Evolutionary conservation across 1,284 basidiomycete species (phyloP).

Genomic region (Ceratobasidium theobromae): DNA sequence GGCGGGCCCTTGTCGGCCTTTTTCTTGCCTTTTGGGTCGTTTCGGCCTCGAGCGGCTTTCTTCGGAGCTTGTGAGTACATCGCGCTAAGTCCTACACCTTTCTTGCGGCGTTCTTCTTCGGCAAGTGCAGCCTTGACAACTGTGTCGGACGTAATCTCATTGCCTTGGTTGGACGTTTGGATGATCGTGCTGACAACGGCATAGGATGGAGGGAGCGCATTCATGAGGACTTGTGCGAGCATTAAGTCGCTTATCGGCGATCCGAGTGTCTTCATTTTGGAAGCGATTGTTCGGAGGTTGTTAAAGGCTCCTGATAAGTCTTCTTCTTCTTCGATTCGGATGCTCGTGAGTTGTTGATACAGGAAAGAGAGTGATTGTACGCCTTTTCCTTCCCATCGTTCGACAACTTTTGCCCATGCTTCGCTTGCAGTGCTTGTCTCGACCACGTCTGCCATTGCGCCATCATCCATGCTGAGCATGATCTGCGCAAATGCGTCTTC

Average conservation of each 20-base stretch:
- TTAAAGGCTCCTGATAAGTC: not conserved
- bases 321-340: not conserved
- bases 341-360: not conserved
- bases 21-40: not conserved
- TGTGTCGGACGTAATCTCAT: not conserved
- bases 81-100: not conserved
- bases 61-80: not conserved
- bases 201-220: not conserved
- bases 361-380: slow-evolving; percentile 2
- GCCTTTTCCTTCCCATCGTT: slow-evolving; percentile 19
- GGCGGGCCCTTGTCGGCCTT: not conserved
- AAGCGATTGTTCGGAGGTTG: too few relatives aligned
- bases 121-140: not conserved
- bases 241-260: not conserved
- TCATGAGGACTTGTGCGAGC: not conserved
- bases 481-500: slow-evolving; percentile 32
- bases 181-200: not conserved
- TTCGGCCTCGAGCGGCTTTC: slow-evolving; percentile 6
- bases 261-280: too few relatives aligned
- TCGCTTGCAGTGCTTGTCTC: not conserved
- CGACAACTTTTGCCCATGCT: not conserved
- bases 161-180: not conserved
- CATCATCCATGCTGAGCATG: not conserved
- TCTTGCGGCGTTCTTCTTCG: not conserved
- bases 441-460: not conserved